Conservation (phyloP, 2,329 filamentous ascomycete species). For the Aureobasidium melanogenum region DNA sequence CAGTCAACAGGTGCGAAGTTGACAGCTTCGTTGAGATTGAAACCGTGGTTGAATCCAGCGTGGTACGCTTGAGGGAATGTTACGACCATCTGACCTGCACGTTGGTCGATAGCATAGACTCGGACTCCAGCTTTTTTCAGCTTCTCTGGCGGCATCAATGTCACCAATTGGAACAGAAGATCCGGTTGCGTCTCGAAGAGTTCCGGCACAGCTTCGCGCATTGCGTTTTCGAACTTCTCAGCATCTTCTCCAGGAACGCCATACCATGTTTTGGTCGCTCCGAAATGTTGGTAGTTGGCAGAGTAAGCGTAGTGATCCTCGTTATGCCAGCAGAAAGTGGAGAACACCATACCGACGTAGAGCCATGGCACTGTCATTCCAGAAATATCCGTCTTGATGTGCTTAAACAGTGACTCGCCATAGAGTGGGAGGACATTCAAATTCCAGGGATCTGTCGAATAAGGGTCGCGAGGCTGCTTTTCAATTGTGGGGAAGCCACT, state of each 20-base stretch:
- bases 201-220: slow-evolving; percentile 91
- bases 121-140: slow-evolving; percentile 85
- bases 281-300: slow-evolving; percentile 96
- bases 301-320: slow-evolving; percentile 98
- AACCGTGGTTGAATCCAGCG: slow-evolving; percentile 93
- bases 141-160: slow-evolving; percentile 84
- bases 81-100: slow-evolving; percentile 90
- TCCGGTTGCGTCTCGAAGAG: slow-evolving; percentile 96
- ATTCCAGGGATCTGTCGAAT: slow-evolving; percentile 91
- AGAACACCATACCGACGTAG: slow-evolving; percentile 99
- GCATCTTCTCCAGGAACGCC: slow-evolving; percentile 91
- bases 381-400: slow-evolving; percentile 97
- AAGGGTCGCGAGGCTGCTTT: slow-evolving; percentile 75
- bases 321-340: slow-evolving; percentile 98
- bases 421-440: slow-evolving; percentile 86
- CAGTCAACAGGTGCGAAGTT: slow-evolving; percentile 95
- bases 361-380: slow-evolving; percentile 99
- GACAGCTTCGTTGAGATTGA: slow-evolving; percentile 98
- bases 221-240: slow-evolving; percentile 88
- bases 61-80: slow-evolving; percentile 97
- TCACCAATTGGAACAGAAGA: slow-evolving; percentile 94
- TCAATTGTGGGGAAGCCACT: slow-evolving; percentile 95
- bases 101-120: slow-evolving; percentile 91
- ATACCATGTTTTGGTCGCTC: slow-evolving; percentile 98
- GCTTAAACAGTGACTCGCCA: slow-evolving; percentile 83